Percentiles rank a stretch among this genome's conserved stretches.
phyloP scores from a whole-genome alignment of 352 stramenopile species.

The Phytopythium ostracodes region DNA sequence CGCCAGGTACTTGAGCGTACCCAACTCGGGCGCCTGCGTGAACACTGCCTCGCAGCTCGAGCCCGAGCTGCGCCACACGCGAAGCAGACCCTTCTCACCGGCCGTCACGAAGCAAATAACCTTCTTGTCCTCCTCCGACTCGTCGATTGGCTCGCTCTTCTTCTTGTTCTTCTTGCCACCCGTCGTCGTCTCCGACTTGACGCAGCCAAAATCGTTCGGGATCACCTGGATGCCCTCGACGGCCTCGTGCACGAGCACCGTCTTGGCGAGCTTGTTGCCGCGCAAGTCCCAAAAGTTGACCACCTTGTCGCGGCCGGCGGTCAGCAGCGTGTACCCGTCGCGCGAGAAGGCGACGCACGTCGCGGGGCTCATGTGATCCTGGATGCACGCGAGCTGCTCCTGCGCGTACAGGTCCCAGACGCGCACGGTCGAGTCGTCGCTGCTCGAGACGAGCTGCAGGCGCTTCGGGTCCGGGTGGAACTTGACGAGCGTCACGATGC shows the following conservation, averaged over 20 bases:
- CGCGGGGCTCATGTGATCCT: slow-evolving; percentile 94
- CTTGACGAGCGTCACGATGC: slow-evolving; percentile 85
- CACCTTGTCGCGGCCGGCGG: slow-evolving; percentile 91
- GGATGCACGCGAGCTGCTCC: slow-evolving; percentile 84
- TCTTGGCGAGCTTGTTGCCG: slow-evolving; percentile 85
- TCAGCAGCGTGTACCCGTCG: slow-evolving; percentile 84
- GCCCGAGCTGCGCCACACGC: slow-evolving; percentile 56
- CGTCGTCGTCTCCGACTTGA: slow-evolving; percentile 16
- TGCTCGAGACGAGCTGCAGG: slow-evolving; percentile 71
- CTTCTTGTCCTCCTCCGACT: slow-evolving; percentile 37
- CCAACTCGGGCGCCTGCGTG: slow-evolving; percentile 43
- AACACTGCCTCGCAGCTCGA: slow-evolving; percentile 37
- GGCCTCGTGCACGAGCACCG: slow-evolving; percentile 92
- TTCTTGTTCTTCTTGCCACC: slow-evolving; percentile 14
- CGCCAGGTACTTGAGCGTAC: slow-evolving; percentile 42
- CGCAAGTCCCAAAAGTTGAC: slow-evolving; percentile 90
- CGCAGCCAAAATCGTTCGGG: slow-evolving; percentile 53
- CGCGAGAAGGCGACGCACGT: slow-evolving; percentile 91
- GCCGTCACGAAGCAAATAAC: slow-evolving; percentile 90
- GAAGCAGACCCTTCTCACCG: slow-evolving; percentile 89
- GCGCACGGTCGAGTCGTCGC: slow-evolving; percentile 74
- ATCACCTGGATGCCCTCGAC: slow-evolving; percentile 94
- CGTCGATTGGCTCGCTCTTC: slow-evolving; percentile 16
- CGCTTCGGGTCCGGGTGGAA: slow-evolving; percentile 73
- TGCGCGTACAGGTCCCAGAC: slow-evolving; percentile 86